A percentile compares a stretch with the other conserved stretches of the same genome.
Evolutionary conservation across 225 moss, liverwort and hornwort genomes (phyloP).

Genomic region (Physcomitrellopsis africana): DNA sequence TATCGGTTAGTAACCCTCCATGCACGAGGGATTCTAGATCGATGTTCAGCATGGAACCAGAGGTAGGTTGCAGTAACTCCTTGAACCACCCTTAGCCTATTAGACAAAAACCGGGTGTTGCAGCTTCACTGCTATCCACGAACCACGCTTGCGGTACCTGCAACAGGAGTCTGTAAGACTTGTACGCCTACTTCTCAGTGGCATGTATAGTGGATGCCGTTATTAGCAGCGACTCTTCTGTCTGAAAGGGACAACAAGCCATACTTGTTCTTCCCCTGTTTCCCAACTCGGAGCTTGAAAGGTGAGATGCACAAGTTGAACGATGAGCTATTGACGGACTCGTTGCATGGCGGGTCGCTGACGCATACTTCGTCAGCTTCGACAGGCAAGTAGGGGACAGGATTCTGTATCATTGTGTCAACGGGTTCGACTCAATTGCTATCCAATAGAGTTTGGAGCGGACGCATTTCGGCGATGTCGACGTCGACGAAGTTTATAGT

Average conservation of each 20-base stretch:
- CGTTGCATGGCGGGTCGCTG: conserved; percentile 69
- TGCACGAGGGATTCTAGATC: no score
- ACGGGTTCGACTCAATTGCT: conserved; percentile 78
- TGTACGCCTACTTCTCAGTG: conserved; percentile 88
- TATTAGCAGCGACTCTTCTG: conserved; percentile 73
- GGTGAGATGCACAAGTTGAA: conserved; percentile 59
- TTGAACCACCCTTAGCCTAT: no score
- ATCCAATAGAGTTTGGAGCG: conserved; percentile 85
- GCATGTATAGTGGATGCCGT: conserved; percentile 94
- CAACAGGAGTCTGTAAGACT: conserved; percentile 88
- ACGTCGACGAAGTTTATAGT: conserved; percentile 84
- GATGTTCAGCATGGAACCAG: no score
- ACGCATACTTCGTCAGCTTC: conserved; percentile 81
- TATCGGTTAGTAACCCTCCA: no score
- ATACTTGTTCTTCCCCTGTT: conserved; percentile 72
- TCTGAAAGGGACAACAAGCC: conserved; percentile 70
- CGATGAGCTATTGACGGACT: conserved; percentile 79
- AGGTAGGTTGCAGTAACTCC: no score
- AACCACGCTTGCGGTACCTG: conserved; percentile 97
- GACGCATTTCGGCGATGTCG: conserved; percentile 65
- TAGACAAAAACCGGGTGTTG: conserved; percentile 67
- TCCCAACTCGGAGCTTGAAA: conserved; percentile 77
- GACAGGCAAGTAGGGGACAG: conserved; percentile 78
- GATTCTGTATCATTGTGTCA: conserved; percentile 68
- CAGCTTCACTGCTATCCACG: conserved; percentile 86